Base-by-base conservation (phyloP, 352 stramenopile genomes). In the Peronospora destructor region DNA sequence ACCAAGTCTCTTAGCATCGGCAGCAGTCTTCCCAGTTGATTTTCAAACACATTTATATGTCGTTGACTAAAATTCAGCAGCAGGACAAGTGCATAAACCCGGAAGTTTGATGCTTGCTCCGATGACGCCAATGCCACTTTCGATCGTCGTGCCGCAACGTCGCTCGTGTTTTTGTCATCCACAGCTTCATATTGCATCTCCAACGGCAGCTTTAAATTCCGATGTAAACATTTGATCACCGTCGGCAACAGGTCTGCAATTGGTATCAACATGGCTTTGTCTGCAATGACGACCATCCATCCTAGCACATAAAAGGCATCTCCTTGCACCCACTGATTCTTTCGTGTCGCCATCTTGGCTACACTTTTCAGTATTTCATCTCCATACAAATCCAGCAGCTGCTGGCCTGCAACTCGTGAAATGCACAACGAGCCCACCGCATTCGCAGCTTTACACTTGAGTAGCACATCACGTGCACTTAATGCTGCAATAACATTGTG, bases 391-490 rank as follows among this genome's bases (percentile, higher is more conserved):
- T 77, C 71, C 28, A 90, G 55, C 40, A 90, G 47, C 10, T 64
- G 63, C 51, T 87, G 78, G 0, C 78, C 78, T 11, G 78, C 78
- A 21, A 90, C 76, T 5, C 78, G 71, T 3, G 78, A 90, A 45
- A 80, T 83, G 38, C 78, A 87, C 34, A 90, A 53, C 30, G 78
- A 83, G 2, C 78, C 78, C 12, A 90, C 64, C 2, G 78, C 76
- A 40, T 80, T 90, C 9, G 78, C 78, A 5, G 76, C 78, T 47
- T 90, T 90, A 59, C 78, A 90, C 45, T 90, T 90, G 14, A 90
- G 63, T 41, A 76, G 68, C 44, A 90, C 74, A 44, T 90, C 78
- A 13, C 78, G 76, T 23, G 64, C 65, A 42, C 44, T 56, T 23
- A 90, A 47, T 9, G 76, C 76, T 5, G 50, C 50, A 21, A 84